Evolutionary conservation across 2,329 filamentous ascomycete genomes (phyloP).

Genomic region (Xylariaceae sp.): DNA sequence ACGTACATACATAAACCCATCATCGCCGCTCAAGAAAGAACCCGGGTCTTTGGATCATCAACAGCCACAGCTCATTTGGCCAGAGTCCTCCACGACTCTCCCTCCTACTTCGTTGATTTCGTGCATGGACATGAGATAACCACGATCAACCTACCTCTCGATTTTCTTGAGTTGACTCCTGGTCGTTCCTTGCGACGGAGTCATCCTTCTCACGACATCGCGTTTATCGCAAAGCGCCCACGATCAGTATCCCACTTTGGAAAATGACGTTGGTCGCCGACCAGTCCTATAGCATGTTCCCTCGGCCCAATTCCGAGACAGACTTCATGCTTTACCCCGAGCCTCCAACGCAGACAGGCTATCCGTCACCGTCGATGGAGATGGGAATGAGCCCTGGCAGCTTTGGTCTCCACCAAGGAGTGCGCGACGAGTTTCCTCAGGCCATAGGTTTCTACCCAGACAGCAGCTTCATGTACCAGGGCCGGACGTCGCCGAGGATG

Average conservation of each 20-base stretch:
- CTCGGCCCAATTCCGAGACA: conserved; percentile 21
- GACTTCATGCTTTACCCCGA: conserved; percentile 31
- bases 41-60: background rate
- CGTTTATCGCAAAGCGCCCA: conserved; percentile 7
- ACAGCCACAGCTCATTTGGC: background rate
- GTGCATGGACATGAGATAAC: conserved; percentile 11
- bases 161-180: background rate
- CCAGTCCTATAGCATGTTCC: conserved; percentile 28
- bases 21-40: conserved; percentile 1
- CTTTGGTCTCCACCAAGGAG: conserved; percentile 36
- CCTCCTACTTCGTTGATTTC: background rate
- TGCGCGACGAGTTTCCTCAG: conserved; percentile 34
- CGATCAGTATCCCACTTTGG: conserved; percentile 1
- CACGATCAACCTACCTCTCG: conserved; percentile 7
- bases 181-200: background rate
- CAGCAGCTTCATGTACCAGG: conserved; percentile 40
- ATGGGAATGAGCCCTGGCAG: conserved; percentile 44
- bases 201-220: background rate
- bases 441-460: conserved; percentile 33
- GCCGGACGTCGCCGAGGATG: conserved; percentile 43
- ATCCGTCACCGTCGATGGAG: conserved; percentile 35
- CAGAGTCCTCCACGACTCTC: background rate
- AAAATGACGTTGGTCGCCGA: conserved; percentile 25
- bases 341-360: conserved; percentile 20
- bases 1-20: conserved; percentile 7